These are phyloP conservation scores for Rhodotorula mucilaginosa DNA, from an alignment of 1,284 basidiomycete genomes.

Conservation along the genomic window DNA sequence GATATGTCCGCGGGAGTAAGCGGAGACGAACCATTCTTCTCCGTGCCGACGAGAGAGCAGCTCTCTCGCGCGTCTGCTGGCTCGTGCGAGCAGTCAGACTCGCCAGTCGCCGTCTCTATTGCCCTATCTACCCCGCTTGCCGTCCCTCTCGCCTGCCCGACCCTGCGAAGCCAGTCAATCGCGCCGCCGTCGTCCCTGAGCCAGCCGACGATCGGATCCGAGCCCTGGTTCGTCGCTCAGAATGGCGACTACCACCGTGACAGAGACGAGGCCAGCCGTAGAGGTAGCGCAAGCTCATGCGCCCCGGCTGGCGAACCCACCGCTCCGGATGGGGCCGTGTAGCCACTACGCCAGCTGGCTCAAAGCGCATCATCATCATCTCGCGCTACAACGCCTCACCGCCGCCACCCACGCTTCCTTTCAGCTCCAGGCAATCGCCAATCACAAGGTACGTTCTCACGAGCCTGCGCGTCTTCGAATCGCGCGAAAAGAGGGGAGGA, in stretches of 20 bases:
- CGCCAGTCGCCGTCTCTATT: neutral
- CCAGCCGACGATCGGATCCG: neutral
- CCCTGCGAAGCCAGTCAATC: too few relatives aligned
- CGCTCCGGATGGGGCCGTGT: neutral
- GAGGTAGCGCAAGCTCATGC: neutral
- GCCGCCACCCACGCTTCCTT: neutral
- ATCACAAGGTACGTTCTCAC: neutral
- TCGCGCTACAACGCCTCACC: constrained; percentile 1
- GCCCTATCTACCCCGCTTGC: neutral
- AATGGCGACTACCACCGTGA: constrained; percentile 7
- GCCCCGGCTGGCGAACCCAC: too few relatives aligned
- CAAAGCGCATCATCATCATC: constrained; percentile 1
- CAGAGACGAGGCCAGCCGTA: neutral
- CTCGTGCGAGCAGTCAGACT: neutral
- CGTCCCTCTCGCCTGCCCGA: neutral
- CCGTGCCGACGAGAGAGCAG: neutral
- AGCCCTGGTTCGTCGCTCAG: neutral
- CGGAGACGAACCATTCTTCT: too few relatives aligned
- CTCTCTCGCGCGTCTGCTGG: neutral
- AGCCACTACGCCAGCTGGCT: neutral
- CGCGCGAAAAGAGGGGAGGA: neutral
- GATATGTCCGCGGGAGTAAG: too few relatives aligned
- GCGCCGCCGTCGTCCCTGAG: neutral
- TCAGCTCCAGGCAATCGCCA: too few relatives aligned
- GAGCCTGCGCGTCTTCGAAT: neutral